Conservation (phyloP, 2,329 filamentous ascomycete genomes). For the Dendryphion nanum region DNA sequence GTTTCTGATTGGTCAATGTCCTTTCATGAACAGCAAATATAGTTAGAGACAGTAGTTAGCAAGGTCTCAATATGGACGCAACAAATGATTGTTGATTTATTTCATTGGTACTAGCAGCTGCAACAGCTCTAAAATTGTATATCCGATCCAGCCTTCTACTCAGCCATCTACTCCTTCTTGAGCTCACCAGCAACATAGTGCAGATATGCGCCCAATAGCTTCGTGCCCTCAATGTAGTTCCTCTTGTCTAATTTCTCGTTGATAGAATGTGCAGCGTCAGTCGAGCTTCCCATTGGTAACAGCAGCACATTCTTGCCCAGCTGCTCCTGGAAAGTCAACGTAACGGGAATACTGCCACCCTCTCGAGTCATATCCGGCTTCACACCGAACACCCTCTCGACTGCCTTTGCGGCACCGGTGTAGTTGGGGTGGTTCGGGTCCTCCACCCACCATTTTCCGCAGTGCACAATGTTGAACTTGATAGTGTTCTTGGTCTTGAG, state of each 20-base stretch:
- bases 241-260: slow-evolving; percentile 97
- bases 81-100: too few relatives aligned
- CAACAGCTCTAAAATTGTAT: too few relatives aligned
- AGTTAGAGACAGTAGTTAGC: too few relatives aligned
- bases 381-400: slow-evolving; percentile 89
- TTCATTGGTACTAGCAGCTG: too few relatives aligned
- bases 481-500: slow-evolving; percentile 89
- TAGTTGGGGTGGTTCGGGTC: slow-evolving; percentile 99
- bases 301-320: slow-evolving; percentile 97
- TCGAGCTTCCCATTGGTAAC: slow-evolving; percentile 95
- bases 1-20: slow-evolving; percentile 10
- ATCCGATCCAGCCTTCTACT: too few relatives aligned
- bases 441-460: slow-evolving; percentile 98
- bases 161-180: slow-evolving; percentile 38
- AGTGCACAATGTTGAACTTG: slow-evolving; percentile 79
- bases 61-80: too few relatives aligned
- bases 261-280: slow-evolving; percentile 93
- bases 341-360: slow-evolving; percentile 95
- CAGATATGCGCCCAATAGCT: slow-evolving; percentile 89
- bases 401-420: slow-evolving; percentile 88
- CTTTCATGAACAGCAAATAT: background rate
- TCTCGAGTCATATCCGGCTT: slow-evolving; percentile 94
- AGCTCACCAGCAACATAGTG: slow-evolving; percentile 95
- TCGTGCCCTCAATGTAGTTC: slow-evolving; percentile 98
- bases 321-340: slow-evolving; percentile 93